Conservation (phyloP, 108 stramenopile species). For the Pseudonitzschia multistriata region DNA sequence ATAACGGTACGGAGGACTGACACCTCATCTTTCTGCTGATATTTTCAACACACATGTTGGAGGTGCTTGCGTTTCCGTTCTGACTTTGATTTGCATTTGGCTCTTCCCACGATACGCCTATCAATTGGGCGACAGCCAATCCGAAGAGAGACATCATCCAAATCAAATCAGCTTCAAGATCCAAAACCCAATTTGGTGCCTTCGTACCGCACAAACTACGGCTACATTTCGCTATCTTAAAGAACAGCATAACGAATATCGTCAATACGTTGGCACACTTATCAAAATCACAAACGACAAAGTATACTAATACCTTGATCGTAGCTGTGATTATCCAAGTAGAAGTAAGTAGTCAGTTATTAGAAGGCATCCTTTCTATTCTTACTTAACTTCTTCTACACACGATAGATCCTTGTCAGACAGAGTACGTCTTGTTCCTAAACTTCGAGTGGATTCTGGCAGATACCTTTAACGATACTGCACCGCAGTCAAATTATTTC, state of each 20-base stretch:
- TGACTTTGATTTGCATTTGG: neutral
- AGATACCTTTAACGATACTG: too few species aligned
- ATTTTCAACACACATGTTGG: neutral
- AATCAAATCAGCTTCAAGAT: slow-evolving; percentile 2
- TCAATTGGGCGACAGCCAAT: neutral
- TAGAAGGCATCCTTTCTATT: neutral
- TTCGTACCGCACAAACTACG: neutral
- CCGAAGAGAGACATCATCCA: slow-evolving; percentile 2
- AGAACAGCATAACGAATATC: too few species aligned
- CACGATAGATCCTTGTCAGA: neutral
- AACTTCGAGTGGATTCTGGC: too few species aligned
- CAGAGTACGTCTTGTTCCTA: too few species aligned
- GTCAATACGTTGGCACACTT: too few species aligned
- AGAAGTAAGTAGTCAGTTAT: neutral
- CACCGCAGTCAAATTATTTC: too few species aligned
- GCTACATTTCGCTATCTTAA: too few species aligned
- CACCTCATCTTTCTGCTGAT: slow-evolving; percentile 8
- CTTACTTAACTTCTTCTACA: neutral
- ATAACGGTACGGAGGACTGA: slow-evolving; percentile 2
- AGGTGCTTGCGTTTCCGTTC: neutral
- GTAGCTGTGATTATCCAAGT: neutral
- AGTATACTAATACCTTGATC: too few species aligned
- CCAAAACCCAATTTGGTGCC: neutral
- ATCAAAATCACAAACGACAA: too few species aligned
- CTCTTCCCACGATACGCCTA: neutral